A percentile compares a stretch with the other conserved stretches of the same genome.
Evolutionary conservation across 2,329 filamentous ascomycete species (phyloP).

Genomic region (Celoporthe dispersa): DNA sequence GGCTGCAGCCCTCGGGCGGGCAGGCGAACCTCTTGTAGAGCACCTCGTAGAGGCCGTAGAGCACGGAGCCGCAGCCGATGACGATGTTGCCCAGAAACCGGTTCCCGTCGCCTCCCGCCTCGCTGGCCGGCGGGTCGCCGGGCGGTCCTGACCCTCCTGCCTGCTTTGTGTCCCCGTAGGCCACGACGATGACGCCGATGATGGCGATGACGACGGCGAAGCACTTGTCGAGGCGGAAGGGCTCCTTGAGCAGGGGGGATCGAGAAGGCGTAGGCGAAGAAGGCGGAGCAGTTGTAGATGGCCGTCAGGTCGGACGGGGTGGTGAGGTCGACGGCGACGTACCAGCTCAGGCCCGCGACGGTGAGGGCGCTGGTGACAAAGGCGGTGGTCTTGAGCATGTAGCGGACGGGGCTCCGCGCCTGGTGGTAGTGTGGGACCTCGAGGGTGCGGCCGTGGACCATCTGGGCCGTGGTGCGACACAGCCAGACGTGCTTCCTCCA

Average conservation of each 20-base stretch:
- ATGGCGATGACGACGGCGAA: slow-evolving; percentile 87
- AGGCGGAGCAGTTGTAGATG: slow-evolving; percentile 99
- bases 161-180: slow-evolving; percentile 77
- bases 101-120: slow-evolving; percentile 47
- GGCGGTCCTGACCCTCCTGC: slow-evolving; percentile 37
- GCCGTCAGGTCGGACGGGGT: slow-evolving; percentile 93
- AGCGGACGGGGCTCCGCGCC: slow-evolving; percentile 56
- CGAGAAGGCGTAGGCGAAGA: slow-evolving; percentile 97
- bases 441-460: slow-evolving; percentile 82
- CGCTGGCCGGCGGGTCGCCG: background rate
- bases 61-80: slow-evolving; percentile 86
- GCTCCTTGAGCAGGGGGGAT: slow-evolving; percentile 88
- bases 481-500: slow-evolving; percentile 69
- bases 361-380: slow-evolving; percentile 86
- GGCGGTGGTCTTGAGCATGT: slow-evolving; percentile 79
- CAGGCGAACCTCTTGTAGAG: slow-evolving; percentile 93
- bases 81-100: slow-evolving; percentile 85
- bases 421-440: slow-evolving; percentile 58
- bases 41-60: slow-evolving; percentile 97
- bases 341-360: slow-evolving; percentile 91
- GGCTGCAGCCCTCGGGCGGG: slow-evolving; percentile 83
- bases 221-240: slow-evolving; percentile 81
- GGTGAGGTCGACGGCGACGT: slow-evolving; percentile 90
- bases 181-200: slow-evolving; percentile 87
- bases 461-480: slow-evolving; percentile 65